Base-by-base conservation (phyloP, 441 rosid species). In the Aquilaria agallochum region DNA sequence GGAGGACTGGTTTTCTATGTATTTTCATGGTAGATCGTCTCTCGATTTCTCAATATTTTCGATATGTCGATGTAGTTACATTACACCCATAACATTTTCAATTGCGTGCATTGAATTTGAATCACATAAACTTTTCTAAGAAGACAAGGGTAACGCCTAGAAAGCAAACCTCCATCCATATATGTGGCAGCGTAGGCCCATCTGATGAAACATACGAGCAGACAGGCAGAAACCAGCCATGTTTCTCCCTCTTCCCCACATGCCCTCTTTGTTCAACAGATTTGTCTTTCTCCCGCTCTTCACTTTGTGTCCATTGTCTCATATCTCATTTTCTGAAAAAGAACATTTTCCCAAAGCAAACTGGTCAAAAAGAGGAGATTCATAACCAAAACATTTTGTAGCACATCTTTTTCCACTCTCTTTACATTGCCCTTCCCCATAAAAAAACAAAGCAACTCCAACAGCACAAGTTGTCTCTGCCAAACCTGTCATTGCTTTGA, bases 181-280 rank as follows among this genome's bases (percentile, higher is more conserved):
- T 33, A 46, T 11, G 27, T 60, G 59, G 60, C 45, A 57, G 11
- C 1, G 71, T 70, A 68, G 76, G 78, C 50, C 72, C 63, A 40
- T 45, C 9, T 40, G 60, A 50, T 60, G 68, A 62, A 58, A 44
- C 55, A 50, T 6, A 69, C 63, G 53, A 66, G 76, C 71, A 64
- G 79, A 70, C 78, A 71, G 5, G 56, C 36, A 59, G 60, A 64
- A 74, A 62, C 69, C 72, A 46, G 69, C 72, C 83, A 68, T 63
- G 63, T 73, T 54, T 63, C 44, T 33, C 27, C 49, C 52, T 54
- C 64, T 31, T 13, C 48, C 70, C 65, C 74, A 55, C 76, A 65
- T 72, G 79, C 74, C 1, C 65, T 58, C 50, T 33, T 53, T 63
- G 61, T 60, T 60, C 66, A 62, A 52, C 34, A 36, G 58, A 68